Conservation (phyloP, 2,329 filamentous ascomycete species). For the Colletotrichum zoysiae region DNA sequence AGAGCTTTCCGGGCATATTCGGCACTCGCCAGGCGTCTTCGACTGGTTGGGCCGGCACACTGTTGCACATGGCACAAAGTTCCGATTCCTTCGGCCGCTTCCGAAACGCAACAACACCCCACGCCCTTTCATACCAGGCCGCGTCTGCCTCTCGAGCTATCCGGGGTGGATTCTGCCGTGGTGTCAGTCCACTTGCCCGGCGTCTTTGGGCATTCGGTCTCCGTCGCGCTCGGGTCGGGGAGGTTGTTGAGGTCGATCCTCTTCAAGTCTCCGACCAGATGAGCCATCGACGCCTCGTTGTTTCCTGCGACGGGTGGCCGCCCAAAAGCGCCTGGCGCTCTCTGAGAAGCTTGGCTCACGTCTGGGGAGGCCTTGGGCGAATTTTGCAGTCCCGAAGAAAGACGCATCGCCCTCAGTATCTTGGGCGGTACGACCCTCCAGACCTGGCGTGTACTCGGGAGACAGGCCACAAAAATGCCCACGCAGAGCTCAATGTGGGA, state of each 20-base stretch:
- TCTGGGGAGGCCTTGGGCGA: slow-evolving; percentile 22
- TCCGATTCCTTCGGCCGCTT: not conserved
- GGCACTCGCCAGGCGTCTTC: not conserved
- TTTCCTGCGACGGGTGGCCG: not conserved
- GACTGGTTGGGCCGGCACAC: not conserved
- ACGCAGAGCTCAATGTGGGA: slow-evolving; percentile 30
- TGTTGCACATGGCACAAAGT: not conserved
- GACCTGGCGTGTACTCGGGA: slow-evolving; percentile 30
- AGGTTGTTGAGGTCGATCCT: slow-evolving; percentile 21
- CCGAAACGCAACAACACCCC: not conserved
- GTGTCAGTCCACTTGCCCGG: slow-evolving; percentile 5
- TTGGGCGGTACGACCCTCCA: slow-evolving; percentile 29
- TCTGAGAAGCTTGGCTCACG: slow-evolving; percentile 13
- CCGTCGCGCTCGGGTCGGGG: slow-evolving; percentile 3
- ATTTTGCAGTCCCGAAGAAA: too few species aligned
- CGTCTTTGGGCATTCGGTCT: not conserved
- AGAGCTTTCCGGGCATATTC: not conserved
- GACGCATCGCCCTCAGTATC: too few species aligned
- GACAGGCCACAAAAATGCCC: slow-evolving; percentile 30
- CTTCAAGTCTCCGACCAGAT: slow-evolving; percentile 30
- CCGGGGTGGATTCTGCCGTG: not conserved
- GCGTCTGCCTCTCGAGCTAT: slow-evolving; percentile 14
- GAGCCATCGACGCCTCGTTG: slow-evolving; percentile 33
- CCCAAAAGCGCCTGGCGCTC: not conserved
- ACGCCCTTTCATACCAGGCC: too few species aligned